Evolutionary conservation across 2,329 filamentous ascomycete genomes (phyloP).

Genomic region (Nemania serpens): DNA sequence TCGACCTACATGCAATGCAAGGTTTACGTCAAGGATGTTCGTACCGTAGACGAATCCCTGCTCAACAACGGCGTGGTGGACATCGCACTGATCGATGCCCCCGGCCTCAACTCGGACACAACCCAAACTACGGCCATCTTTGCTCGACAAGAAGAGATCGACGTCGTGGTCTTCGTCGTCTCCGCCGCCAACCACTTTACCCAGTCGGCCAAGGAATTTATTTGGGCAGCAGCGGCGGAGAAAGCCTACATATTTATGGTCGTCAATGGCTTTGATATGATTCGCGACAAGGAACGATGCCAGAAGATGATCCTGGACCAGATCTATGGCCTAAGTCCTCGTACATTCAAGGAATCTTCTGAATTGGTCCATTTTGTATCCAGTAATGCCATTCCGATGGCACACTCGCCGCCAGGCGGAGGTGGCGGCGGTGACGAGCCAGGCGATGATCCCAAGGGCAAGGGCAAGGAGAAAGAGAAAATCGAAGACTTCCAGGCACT

Average conservation of each 20-base stretch:
- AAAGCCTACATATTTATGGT: constrained; percentile 99
- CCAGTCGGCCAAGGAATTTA: constrained; percentile 96
- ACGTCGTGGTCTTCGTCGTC: constrained; percentile 97
- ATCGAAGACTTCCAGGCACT: constrained; percentile 86
- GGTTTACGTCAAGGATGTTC: constrained; percentile 89
- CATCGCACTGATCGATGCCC: constrained; percentile 95
- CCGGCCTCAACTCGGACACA: constrained; percentile 93
- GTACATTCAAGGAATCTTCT: constrained; percentile 87
- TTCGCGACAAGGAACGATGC: constrained; percentile 87
- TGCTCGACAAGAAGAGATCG: constrained; percentile 95
- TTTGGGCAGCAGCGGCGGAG: constrained; percentile 91
- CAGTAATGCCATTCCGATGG: constrained; percentile 88
- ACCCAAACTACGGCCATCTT: constrained; percentile 97
- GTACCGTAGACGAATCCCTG: constrained; percentile 87
- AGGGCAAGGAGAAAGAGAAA: constrained; percentile 88
- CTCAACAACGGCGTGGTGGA: constrained; percentile 98
- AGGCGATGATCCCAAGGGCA: constrained; percentile 67
- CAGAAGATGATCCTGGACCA: constrained; percentile 93
- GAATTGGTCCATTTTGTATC: constrained; percentile 98
- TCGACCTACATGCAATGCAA: constrained; percentile 92
- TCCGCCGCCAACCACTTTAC: constrained; percentile 98
- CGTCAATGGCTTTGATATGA: constrained; percentile 95
- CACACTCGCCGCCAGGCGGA: constrained; percentile 60
- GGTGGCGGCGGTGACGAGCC: constrained; percentile 62
- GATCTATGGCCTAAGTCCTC: constrained; percentile 82